These are phyloP conservation scores for Conringia planisiliqua DNA, from an alignment of 345 rosid species.

Conservation along the genomic window DNA sequence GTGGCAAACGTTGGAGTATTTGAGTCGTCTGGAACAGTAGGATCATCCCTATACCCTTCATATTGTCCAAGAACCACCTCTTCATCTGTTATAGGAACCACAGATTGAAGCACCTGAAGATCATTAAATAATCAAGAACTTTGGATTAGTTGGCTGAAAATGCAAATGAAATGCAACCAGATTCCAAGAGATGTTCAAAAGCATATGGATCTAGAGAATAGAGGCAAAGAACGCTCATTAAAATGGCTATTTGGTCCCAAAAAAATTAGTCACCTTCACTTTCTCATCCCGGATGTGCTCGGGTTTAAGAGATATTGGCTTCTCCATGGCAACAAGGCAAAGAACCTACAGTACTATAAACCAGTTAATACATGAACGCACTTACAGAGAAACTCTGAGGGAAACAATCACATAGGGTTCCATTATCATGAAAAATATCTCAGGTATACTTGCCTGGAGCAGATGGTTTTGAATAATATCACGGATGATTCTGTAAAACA, in stretches of 20 bases:
- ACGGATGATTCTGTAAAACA: constrained; percentile 66
- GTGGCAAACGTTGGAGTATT: constrained; percentile 96
- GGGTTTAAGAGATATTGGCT: constrained; percentile 92
- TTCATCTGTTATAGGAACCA: constrained; percentile 83
- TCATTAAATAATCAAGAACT: constrained; percentile 19
- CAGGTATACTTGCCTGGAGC: constrained; percentile 64
- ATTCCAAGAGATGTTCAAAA: neutral
- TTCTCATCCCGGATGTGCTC: constrained; percentile 98
- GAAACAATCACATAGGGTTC: neutral
- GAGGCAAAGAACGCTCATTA: neutral
- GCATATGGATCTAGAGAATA: neutral
- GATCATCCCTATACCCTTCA: constrained; percentile 84
- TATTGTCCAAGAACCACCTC: constrained; percentile 98
- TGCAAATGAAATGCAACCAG: neutral
- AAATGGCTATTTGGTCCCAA: constrained; percentile 13
- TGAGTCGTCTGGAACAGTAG: constrained; percentile 87
- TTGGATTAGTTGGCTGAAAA: neutral
- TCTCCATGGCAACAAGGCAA: constrained; percentile 96
- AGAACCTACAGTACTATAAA: constrained; percentile 55
- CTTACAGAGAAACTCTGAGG: neutral
- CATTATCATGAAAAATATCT: neutral
- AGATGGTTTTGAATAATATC: constrained; percentile 97
- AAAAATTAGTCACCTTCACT: constrained; percentile 65
- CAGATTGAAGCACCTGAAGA: constrained; percentile 87
- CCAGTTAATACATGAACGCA: neutral